Base-by-base conservation (phyloP, 1,284 basidiomycete genomes). In the Megacollybia platyphylla region DNA sequence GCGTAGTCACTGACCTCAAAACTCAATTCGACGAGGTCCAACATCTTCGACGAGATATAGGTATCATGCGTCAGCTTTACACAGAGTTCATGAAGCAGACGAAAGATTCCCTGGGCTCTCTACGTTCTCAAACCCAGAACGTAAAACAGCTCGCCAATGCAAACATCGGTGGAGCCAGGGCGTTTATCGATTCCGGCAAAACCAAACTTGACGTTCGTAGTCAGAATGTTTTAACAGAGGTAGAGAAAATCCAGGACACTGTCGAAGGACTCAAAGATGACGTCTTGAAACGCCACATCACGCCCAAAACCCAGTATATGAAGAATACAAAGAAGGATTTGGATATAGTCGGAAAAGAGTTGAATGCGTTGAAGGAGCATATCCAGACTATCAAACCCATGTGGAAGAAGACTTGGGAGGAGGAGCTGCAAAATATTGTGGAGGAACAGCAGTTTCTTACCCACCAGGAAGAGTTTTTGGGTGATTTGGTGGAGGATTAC, bases 381-480 rank as follows among this genome's bases (percentile, higher is more conserved):
- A 86, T 97, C 51, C 76, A 82, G 51, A 86, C 87, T 3, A 78
- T 96, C 53, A 92, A 88, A 56, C 92, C 94, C 40, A 88, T 88
- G 71, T 98, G 94, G 94, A 91, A 94, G 68, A 91, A 94, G 71
- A 97, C 93, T 18, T 98, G 94, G 94, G 88, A 89, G 53, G 79
- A 87, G 54, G 94, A 98, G 65, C 62, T 98, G 57, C 87, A 91
- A 65, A 89, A 91, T 51, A 93, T 98, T 47, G 87, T 97, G 37
- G 93, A 97, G 59, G 94, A 98, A 62, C 94, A 98, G 59, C 87
- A 93, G 52, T 87, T 96, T 65, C 67, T 97, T 43, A 81, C 78
- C 8, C 87, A 96, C 54, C 90, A 96, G 57, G 87, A 92, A 60
- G 88, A 93, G 61, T 78, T 97, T 55, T 70, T 94, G 42, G 71